Evolutionary conservation across 2,329 filamentous ascomycete genomes (phyloP).

Genomic region (Aspergillus aculeatus): DNA sequence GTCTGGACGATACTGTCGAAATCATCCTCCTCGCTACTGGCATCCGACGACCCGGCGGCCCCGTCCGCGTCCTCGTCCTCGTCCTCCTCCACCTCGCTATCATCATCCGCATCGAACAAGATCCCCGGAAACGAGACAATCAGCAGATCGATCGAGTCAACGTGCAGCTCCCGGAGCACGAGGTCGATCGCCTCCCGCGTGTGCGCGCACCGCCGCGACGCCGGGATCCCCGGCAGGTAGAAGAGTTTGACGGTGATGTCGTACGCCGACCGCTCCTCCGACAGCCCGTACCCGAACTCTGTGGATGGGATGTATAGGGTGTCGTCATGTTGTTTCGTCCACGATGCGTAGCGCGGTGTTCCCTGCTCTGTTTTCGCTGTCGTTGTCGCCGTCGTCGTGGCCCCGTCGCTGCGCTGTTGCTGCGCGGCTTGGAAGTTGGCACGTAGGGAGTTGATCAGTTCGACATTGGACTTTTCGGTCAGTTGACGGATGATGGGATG

Average conservation of each 20-base stretch:
- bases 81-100: conserved; percentile 71
- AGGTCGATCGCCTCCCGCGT: conserved; percentile 75
- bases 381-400: conserved; percentile 13
- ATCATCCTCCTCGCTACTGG: conserved; percentile 47
- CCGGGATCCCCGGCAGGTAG: conserved; percentile 72
- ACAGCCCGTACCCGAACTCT: conserved; percentile 68
- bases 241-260: conserved; percentile 96
- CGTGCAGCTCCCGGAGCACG: conserved; percentile 75
- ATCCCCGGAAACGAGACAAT: conserved; percentile 92
- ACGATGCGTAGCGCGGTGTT: conserved; percentile 42
- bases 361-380: conserved; percentile 6
- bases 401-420: conserved; percentile 41
- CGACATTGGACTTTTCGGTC: conserved; percentile 82
- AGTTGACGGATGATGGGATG: conserved; percentile 81
- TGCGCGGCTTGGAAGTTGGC: conserved; percentile 77
- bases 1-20: conserved; percentile 66
- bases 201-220: conserved; percentile 65
- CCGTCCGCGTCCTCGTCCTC: conserved; percentile 64
- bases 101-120: conserved; percentile 88
- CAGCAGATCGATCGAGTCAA: conserved; percentile 76
- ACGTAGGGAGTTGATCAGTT: conserved; percentile 84
- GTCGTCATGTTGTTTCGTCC: conserved; percentile 65
- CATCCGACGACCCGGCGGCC: conserved; percentile 56
- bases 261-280: conserved; percentile 80
- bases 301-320: conserved; percentile 75